Evolutionary conservation across 352 stramenopile genomes (phyloP).

Genomic region (Aphanomyces cochlioides): DNA sequence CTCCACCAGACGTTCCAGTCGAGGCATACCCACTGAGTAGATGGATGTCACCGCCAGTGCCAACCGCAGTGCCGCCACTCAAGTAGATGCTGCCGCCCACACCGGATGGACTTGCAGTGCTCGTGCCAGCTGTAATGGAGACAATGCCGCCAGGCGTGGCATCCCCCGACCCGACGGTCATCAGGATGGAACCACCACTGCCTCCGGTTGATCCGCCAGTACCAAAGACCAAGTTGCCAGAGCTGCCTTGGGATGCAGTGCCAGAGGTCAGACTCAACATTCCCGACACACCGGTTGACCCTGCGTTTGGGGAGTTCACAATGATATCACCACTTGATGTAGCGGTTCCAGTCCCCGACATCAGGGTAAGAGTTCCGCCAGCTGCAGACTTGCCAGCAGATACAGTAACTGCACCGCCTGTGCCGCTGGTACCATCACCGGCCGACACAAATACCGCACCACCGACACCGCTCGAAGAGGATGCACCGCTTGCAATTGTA

Average conservation of each 20-base stretch:
- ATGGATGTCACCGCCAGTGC: conserved; percentile 35
- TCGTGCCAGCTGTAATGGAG: conserved; percentile 32
- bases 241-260: conserved; percentile 20
- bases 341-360: conserved; percentile 33
- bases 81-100: conserved; percentile 27
- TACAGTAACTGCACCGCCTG: too few species aligned
- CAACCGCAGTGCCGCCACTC: conserved; percentile 33
- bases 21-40: conserved; percentile 20
- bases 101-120: not conserved
- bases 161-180: conserved; percentile 31
- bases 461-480: too few species aligned
- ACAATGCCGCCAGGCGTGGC: conserved; percentile 35
- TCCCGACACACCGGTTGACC: conserved; percentile 23
- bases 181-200: conserved; percentile 34
- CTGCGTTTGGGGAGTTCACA: conserved; percentile 33
- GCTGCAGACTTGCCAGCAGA: too few species aligned
- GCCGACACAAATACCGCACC: too few species aligned
- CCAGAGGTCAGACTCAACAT: conserved; percentile 4
- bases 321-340: conserved; percentile 34
- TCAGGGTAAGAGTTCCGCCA: too few species aligned
- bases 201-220: conserved; percentile 22
- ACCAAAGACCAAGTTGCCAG: conserved; percentile 36
- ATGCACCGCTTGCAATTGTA: too few species aligned
- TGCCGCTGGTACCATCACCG: too few species aligned
- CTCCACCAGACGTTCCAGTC: conserved; percentile 16